A percentile compares a stretch with the other conserved stretches of the same genome.
These are phyloP conservation scores for Trichoderma asperellum DNA, from an alignment of 2,329 filamentous ascomycete species.

Conservation along the genomic window DNA sequence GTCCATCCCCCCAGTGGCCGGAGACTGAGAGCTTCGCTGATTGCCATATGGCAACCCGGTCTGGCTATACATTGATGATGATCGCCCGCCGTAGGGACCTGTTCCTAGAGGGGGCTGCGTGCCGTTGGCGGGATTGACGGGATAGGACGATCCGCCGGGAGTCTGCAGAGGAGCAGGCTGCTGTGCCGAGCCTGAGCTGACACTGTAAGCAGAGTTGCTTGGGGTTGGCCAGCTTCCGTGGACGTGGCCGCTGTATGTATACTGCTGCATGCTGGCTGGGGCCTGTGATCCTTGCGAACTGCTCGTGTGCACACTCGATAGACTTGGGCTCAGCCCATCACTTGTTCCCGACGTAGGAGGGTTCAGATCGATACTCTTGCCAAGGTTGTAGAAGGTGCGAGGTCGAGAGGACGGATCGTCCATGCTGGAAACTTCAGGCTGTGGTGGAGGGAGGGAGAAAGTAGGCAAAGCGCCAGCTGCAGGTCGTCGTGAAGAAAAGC, in stretches of 20 bases:
- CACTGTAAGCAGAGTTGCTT: slow-evolving; percentile 54
- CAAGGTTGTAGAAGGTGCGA: slow-evolving; percentile 36
- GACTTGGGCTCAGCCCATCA: slow-evolving; percentile 65
- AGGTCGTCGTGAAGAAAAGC: slow-evolving; percentile 43
- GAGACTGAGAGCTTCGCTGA: slow-evolving; percentile 47
- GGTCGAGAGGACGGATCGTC: slow-evolving; percentile 32
- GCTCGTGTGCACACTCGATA: slow-evolving; percentile 63
- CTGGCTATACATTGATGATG: slow-evolving; percentile 51
- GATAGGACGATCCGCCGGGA: slow-evolving; percentile 47
- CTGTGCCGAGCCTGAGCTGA: slow-evolving; percentile 50
- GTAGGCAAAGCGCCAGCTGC: slow-evolving; percentile 42
- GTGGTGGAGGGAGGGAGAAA: slow-evolving; percentile 44
- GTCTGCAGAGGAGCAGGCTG: slow-evolving; percentile 39
- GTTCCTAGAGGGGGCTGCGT: slow-evolving; percentile 38
- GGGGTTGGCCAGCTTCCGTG: slow-evolving; percentile 64
- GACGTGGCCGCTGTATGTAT: slow-evolving; percentile 56
- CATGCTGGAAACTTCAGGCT: slow-evolving; percentile 45
- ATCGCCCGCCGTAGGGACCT: slow-evolving; percentile 37
- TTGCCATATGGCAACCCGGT: slow-evolving; percentile 50
- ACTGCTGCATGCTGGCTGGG: slow-evolving; percentile 49
- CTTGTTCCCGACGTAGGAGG: slow-evolving; percentile 51
- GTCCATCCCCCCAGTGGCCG: slow-evolving; percentile 60
- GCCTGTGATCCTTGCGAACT: slow-evolving; percentile 63
- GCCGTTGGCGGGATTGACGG: slow-evolving; percentile 53
- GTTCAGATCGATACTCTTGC: slow-evolving; percentile 28